A percentile compares a stretch with the other conserved stretches of the same genome.
Evolutionary conservation across 2,329 filamentous ascomycete species (phyloP).

Genomic region (Rachicladosporium sp.): DNA sequence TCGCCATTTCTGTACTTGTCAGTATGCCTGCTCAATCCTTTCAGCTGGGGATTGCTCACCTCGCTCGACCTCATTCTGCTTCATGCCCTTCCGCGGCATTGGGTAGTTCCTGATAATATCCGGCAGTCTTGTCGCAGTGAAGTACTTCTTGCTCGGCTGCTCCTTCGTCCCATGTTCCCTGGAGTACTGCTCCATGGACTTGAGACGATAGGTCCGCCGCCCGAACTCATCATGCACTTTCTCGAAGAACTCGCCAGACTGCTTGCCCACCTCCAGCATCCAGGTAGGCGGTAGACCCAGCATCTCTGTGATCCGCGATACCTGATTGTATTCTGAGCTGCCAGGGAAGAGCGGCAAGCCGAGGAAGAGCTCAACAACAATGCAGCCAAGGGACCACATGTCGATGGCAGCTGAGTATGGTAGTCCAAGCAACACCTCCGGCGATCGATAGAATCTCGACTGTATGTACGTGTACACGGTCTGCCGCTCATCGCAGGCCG

Average conservation of each 20-base stretch:
- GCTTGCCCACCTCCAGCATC: slow-evolving; percentile 99
- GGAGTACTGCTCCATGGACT: slow-evolving; percentile 96
- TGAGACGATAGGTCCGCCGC: slow-evolving; percentile 77
- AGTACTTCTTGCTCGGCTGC: slow-evolving; percentile 99
- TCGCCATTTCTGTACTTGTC: slow-evolving; percentile 73
- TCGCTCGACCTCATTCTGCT: slow-evolving; percentile 88
- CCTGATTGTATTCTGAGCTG: slow-evolving; percentile 97
- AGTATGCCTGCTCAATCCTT: too few relatives aligned
- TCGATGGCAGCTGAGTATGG: slow-evolving; percentile 98
- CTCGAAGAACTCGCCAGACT: slow-evolving; percentile 94
- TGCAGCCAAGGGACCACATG: slow-evolving; percentile 98
- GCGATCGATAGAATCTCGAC: slow-evolving; percentile 93
- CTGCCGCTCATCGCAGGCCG: slow-evolving; percentile 93
- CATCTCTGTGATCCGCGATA: slow-evolving; percentile 96
- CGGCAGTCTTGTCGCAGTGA: slow-evolving; percentile 81
- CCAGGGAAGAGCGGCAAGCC: slow-evolving; percentile 90
- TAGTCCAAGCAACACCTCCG: slow-evolving; percentile 85
- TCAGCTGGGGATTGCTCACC: slow-evolving; percentile 43
- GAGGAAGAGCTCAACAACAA: slow-evolving; percentile 93
- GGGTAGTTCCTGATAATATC: slow-evolving; percentile 97
- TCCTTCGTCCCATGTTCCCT: slow-evolving; percentile 93
- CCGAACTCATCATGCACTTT: slow-evolving; percentile 87
- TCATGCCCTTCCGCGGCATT: slow-evolving; percentile 99
- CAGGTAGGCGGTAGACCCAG: slow-evolving; percentile 89
- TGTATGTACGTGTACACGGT: slow-evolving; percentile 99